Conservation (phyloP, 2,329 filamentous ascomycete species). For the Pseudogymnoascus sp. region DNA sequence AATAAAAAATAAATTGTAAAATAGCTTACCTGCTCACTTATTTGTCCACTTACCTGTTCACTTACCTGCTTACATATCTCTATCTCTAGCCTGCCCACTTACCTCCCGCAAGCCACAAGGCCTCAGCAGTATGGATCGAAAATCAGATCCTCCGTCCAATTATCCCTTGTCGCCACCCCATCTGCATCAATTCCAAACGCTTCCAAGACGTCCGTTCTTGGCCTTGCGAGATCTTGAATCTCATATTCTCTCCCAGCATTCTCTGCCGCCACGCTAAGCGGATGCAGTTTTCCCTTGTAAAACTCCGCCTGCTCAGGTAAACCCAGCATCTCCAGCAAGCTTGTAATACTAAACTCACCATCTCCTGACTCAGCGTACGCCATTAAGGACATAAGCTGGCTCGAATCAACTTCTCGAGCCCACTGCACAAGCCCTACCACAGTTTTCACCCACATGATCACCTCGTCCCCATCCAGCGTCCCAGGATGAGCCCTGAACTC, state of each 20-base stretch:
- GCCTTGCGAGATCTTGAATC: neutral
- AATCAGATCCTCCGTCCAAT: neutral
- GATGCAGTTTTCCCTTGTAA: neutral
- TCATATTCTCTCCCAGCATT: neutral
- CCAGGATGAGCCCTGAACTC: slow-evolving; percentile 28
- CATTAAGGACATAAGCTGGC: neutral
- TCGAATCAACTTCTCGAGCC: slow-evolving; percentile 5
- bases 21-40: neutral
- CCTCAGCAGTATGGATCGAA: neutral
- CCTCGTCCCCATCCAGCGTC: slow-evolving; percentile 16
- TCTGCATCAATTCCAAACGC: neutral
- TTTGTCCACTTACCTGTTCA: neutral
- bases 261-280: neutral
- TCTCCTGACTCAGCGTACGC: neutral
- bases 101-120: neutral
- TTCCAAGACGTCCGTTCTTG: neutral
- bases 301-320: neutral
- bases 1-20: neutral
- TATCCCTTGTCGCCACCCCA: neutral
- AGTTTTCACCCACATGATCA: slow-evolving; percentile 21
- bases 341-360: neutral
- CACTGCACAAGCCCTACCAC: slow-evolving; percentile 20
- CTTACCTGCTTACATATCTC: neutral
- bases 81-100: neutral
- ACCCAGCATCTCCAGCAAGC: neutral